These are phyloP conservation scores for Amylocarpus encephaloides DNA, from an alignment of 2,329 filamentous ascomycete genomes.

Conservation along the genomic window DNA sequence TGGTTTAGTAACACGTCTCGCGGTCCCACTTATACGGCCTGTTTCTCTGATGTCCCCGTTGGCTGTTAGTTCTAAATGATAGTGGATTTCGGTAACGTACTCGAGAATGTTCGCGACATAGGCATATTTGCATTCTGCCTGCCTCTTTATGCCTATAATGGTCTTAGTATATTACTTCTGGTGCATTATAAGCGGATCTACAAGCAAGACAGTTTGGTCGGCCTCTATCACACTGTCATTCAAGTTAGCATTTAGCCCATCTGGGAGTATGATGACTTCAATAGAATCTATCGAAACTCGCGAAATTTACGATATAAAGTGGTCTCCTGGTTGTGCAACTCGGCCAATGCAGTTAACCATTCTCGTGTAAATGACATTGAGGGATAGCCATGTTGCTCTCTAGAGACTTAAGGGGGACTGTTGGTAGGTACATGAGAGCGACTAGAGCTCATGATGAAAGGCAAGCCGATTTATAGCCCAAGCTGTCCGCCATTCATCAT, in stretches of 20 bases:
- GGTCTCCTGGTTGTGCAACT: no score
- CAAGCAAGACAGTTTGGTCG: slow-evolving; percentile 63
- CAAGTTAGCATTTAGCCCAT: neutral
- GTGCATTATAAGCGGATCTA: slow-evolving; percentile 33
- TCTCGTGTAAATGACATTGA: no score
- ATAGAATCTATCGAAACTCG: neutral
- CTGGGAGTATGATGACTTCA: neutral
- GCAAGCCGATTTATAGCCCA: no score
- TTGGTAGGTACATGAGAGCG: no score
- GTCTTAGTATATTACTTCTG: slow-evolving; percentile 7
- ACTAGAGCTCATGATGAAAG: no score
- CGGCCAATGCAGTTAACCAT: no score
- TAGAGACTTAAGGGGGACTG: no score
- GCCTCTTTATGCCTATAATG: slow-evolving; percentile 62
- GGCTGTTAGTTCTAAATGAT: slow-evolving; percentile 1
- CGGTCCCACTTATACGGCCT: slow-evolving; percentile 45
- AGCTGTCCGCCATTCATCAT: no score
- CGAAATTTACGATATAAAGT: no score
- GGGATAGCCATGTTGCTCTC: no score
- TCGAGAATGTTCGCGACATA: slow-evolving; percentile 71
- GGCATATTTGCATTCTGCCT: slow-evolving; percentile 70
- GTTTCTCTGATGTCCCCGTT: slow-evolving; percentile 43
- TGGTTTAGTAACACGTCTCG: slow-evolving; percentile 50
- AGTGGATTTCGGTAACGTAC: slow-evolving; percentile 39
- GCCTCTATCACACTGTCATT: slow-evolving; percentile 62